phyloP scores from a whole-genome alignment of 192 early-diverging fungal genomes.

The Coemansia sp. region DNA sequence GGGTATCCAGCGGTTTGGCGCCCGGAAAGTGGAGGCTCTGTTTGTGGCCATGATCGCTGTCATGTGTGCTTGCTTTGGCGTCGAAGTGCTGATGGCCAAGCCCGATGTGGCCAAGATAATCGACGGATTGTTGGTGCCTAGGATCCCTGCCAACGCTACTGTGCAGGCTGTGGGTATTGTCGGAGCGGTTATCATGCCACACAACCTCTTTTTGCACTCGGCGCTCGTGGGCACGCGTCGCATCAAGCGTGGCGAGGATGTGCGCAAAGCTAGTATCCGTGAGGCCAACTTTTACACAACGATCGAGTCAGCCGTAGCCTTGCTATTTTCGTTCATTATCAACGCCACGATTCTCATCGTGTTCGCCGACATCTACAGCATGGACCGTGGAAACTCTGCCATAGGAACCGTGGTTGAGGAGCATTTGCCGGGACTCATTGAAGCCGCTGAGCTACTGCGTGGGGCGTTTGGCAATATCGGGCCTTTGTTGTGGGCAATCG shows the following conservation, averaged over 20 bases:
- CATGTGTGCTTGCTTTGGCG: conserved; percentile 79
- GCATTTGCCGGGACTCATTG: conserved; percentile 63
- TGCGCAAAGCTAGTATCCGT: conserved; percentile 59
- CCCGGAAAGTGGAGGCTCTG: conserved; percentile 71
- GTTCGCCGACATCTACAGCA: conserved; percentile 60
- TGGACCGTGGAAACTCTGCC: conserved; percentile 5
- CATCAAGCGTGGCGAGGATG: conserved; percentile 38
- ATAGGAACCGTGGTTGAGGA: conserved; percentile 17
- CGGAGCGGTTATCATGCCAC: conserved; percentile 84
- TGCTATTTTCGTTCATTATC: conserved; percentile 68
- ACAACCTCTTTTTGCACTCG: conserved; percentile 89
- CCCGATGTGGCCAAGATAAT: conserved; percentile 59
- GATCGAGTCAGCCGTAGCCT: conserved; percentile 65
- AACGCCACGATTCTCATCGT: conserved; percentile 72
- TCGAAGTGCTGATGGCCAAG: conserved; percentile 63
- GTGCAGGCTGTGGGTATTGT: conserved; percentile 72
- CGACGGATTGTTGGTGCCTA: conserved; percentile 61
- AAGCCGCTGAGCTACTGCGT: conserved; percentile 63
- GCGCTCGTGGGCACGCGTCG: conserved; percentile 69
- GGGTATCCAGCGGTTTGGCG: conserved; percentile 65
- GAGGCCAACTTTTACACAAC: conserved; percentile 74
- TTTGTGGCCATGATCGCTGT: conserved; percentile 75
- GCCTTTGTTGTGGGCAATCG: conserved; percentile 82
- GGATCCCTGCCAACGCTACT: conserved; percentile 60
- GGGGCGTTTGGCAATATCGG: conserved; percentile 62